Base-by-base conservation (phyloP, 257 asterid genomes). In the Striga asiatica region DNA sequence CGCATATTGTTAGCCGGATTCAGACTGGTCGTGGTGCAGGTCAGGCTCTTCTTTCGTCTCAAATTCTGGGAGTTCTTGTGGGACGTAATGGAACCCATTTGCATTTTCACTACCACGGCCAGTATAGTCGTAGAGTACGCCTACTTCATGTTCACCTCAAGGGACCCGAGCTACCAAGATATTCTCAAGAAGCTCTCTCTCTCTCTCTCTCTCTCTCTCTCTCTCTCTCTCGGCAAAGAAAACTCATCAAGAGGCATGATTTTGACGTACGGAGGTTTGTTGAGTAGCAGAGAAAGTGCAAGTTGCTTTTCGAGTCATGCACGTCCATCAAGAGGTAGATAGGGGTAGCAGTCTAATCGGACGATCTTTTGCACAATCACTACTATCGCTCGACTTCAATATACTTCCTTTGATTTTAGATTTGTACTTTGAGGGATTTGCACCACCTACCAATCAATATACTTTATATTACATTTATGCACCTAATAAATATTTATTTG, bases 61-160 rank as follows among this genome's bases (percentile, higher is more conserved):
- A 83, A 85, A 4, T 83, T 80, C 66, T 78, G 89, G 94, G 86
- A 80, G 35, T 75, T 80, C 22, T 72, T 86, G 0, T 83, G 94
- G 94, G 89, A 83, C 57, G 94, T 83, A 5, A 83, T 83, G 89
- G 94, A 83, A 60, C 94, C 94, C 8, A 76, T 83, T 52, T 72
- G 86, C 3, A 80, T 75, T 49, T 80, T 74, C 61, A 52, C 79
- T 0, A 76, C 89, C 16, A 29, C 86, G 0, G 48, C 80, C 0
- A 76, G 81, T 51, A 58, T 79, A 48, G 69, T 83, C 35, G 56
- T 68, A 1, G 79, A 82, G 49, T 81, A 78, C 47, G 76, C 79
- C 43, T 81, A 78, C 64, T 81, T 76, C 77, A 56, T 84, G 47
- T 46, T 60, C 69, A 83, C 89, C 0, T 61, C 86, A 0, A 71